Base-by-base conservation (phyloP, 2,329 filamentous ascomycete genomes). In the Monosporascus cannonballus region DNA sequence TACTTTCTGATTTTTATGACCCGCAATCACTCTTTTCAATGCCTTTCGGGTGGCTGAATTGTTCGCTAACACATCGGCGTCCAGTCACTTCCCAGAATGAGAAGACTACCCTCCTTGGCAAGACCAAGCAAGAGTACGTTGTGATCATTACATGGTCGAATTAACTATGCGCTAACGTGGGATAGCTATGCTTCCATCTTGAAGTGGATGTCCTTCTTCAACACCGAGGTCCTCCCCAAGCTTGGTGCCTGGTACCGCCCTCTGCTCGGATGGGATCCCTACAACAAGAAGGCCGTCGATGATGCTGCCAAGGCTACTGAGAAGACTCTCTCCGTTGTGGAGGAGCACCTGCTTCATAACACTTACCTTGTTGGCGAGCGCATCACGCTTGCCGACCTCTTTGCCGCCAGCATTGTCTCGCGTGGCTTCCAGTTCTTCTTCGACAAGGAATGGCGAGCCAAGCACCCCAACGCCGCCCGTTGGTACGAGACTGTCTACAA, bases 301-400 rank as follows among this genome's bases (percentile, higher is more conserved):
- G 90, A 96, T 27, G 75, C 81, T 63, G 76, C 83, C 70, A 89
- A 90, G 79, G 77, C 72, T 58, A 75, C 87, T 55, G 73, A 81
- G 64, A 87, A 86, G 79, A 84, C 80, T 63, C 67, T 96, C 64
- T 73, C 77, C 58, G 81, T 89, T 63, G 77, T 94, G 52, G 94
- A 99, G 80, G 80, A 88, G 70, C 89, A 97, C 80, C 87, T 99
- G 64, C 79, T 86, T 61, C 80, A 87, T 78, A 90, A 95, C 85
- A 99, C 94, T 69, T 99, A 89, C 85, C 89, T 99, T 62, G 93
- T 96, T 67, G 90, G 92, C 71, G 94, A 99, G 85, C 91, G 94
- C 70, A 85, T 97, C 76, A 96, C 92, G 67, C 89, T 97, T 64
- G 94, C 94, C 73, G 94, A 99, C 74, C 74, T 96, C 71, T 97